Evolutionary conservation across 2,329 filamentous ascomycete genomes (phyloP).

Genomic region (Aphanoascus verrucosus): DNA sequence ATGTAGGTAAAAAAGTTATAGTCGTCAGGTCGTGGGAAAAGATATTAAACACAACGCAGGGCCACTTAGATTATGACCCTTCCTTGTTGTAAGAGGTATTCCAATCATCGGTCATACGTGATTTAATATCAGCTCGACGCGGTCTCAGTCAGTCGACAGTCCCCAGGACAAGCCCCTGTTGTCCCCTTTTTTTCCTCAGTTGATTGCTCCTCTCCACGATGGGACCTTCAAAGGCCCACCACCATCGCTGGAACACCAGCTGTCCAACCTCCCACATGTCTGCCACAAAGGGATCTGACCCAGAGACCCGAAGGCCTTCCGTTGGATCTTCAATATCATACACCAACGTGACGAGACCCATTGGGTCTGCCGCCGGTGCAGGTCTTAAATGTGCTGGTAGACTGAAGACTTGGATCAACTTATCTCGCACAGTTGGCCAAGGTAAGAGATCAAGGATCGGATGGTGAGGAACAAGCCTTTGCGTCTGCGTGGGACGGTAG

Average conservation of each 20-base stretch:
- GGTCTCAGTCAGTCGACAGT: conserved; percentile 7
- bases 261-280: conserved; percentile 49
- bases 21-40: too few species aligned
- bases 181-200: conserved; percentile 41
- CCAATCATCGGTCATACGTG: background rate
- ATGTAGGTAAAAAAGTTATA: too few species aligned
- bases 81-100: background rate
- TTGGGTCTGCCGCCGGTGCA: conserved; percentile 35
- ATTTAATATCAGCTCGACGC: background rate
- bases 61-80: too few species aligned
- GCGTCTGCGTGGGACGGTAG: conserved; percentile 43
- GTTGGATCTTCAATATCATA: conserved; percentile 48
- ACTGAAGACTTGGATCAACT: conserved; percentile 43
- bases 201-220: conserved; percentile 47
- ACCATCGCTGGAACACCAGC: conserved; percentile 49
- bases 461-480: conserved; percentile 45
- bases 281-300: conserved; percentile 41
- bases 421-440: conserved; percentile 47
- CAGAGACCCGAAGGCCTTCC: conserved; percentile 44
- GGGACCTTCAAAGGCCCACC: conserved; percentile 47
- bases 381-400: conserved; percentile 43
- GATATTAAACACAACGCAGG: too few species aligned
- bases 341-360: conserved; percentile 43
- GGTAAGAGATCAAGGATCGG: conserved; percentile 49
- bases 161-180: conserved; percentile 16